phyloP scores from a whole-genome alignment of 352 stramenopile species.

The Phytopythium delawarense region DNA sequence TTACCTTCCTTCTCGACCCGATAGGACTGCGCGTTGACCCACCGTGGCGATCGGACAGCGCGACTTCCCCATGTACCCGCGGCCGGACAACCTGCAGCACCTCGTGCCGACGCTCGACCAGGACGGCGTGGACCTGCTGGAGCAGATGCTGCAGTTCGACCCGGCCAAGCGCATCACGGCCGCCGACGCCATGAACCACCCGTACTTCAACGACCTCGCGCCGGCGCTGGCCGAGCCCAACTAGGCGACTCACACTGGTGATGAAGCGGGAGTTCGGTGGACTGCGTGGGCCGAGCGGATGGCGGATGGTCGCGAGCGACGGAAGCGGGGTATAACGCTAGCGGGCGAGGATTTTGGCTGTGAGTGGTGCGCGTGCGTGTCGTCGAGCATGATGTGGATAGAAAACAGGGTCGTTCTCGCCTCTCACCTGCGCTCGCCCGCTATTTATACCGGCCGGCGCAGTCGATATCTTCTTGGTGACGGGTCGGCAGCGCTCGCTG shows the following conservation, averaged over 20 bases:
- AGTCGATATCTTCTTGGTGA: background rate
- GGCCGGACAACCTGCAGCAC: slow-evolving; percentile 81
- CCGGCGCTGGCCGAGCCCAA: slow-evolving; percentile 61
- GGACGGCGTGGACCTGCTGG: slow-evolving; percentile 91
- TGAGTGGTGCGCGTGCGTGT: slow-evolving; percentile 3
- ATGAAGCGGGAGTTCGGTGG: too few species aligned
- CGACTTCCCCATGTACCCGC: slow-evolving; percentile 91
- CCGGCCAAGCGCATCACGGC: slow-evolving; percentile 91
- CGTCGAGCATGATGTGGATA: slow-evolving; percentile 5
- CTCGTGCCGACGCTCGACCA: slow-evolving; percentile 90
- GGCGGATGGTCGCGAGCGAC: background rate
- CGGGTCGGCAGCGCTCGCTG: background rate
- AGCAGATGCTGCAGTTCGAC: slow-evolving; percentile 89
- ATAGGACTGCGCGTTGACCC: slow-evolving; percentile 7
- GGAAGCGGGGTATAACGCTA: background rate
- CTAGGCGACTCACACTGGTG: slow-evolving; percentile 9
- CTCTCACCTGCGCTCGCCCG: background rate
- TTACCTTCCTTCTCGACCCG: background rate
- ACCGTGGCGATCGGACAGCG: slow-evolving; percentile 32
- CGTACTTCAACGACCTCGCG: slow-evolving; percentile 96
- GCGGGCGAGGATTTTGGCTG: background rate
- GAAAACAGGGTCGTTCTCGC: slow-evolving; percentile 4
- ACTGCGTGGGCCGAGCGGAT: background rate
- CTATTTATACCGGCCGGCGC: background rate
- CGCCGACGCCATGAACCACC: slow-evolving; percentile 94